These are phyloP conservation scores for Trichoderma erinaceum DNA, from an alignment of 495 filamentous ascomycete genomes.

Conservation along the genomic window DNA sequence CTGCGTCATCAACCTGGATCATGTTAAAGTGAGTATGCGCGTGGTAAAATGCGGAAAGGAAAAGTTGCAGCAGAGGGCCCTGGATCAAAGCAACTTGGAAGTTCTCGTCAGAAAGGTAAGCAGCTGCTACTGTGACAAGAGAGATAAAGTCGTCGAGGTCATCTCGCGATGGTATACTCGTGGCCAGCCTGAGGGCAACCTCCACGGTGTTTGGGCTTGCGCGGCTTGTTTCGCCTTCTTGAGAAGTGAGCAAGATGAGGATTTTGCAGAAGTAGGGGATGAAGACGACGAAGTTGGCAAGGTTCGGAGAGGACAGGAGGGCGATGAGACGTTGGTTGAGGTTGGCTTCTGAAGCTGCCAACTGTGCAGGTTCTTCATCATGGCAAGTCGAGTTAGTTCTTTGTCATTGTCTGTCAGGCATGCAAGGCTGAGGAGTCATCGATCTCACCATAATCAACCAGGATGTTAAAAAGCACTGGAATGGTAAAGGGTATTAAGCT, in stretches of 20 bases:
- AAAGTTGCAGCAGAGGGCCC: conserved; percentile 24
- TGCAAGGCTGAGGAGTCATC: not conserved
- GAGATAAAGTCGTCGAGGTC: conserved; percentile 34
- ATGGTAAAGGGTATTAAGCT: conserved; percentile 51
- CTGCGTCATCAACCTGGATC: conserved; percentile 30
- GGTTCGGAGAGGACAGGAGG: conserved; percentile 30
- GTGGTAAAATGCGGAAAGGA: conserved; percentile 31
- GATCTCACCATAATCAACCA: conserved; percentile 63
- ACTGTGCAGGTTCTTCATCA: conserved; percentile 45
- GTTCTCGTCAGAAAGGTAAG: conserved; percentile 37
- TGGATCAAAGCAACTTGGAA: conserved; percentile 41
- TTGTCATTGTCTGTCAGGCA: not conserved
- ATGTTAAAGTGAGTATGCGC: conserved; percentile 26
- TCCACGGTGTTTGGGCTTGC: conserved; percentile 30
- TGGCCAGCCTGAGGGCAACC: conserved; percentile 31
- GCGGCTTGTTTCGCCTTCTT: conserved; percentile 35
- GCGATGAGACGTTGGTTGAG: conserved; percentile 36
- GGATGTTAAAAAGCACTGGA: conserved; percentile 67
- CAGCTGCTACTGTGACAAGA: conserved; percentile 31
- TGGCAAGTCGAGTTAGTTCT: conserved; percentile 18
- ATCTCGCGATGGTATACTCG: conserved; percentile 16
- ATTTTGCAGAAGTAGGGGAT: conserved; percentile 42
- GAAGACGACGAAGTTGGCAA: conserved; percentile 25
- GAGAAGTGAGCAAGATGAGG: conserved; percentile 41
- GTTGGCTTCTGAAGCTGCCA: conserved; percentile 39